A percentile compares a stretch with the other conserved stretches of the same genome.
Evolutionary conservation across 169 alveolate species (phyloP).

Genomic region (Eimeria praecox): DNA sequence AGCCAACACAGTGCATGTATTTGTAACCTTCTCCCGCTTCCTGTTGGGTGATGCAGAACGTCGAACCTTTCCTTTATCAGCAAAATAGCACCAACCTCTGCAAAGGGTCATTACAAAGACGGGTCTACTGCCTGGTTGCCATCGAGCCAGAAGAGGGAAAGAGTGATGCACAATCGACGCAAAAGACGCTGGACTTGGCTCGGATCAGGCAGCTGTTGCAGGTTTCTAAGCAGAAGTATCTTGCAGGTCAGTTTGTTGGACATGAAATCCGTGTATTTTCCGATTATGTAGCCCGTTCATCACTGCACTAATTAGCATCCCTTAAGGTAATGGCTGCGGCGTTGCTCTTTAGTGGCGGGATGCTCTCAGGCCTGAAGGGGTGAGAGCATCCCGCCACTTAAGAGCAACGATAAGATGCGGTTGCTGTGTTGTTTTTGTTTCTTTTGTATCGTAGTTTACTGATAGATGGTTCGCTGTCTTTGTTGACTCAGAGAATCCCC

Average conservation of each 20-base stretch:
- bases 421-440: too few species aligned
- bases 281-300: background rate
- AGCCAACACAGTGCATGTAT: background rate
- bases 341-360: background rate
- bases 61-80: constrained; percentile 69
- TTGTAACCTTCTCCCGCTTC: background rate
- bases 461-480: background rate
- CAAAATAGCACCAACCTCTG: constrained; percentile 69
- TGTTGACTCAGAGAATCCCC: constrained; percentile 43
- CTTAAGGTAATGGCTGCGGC: background rate
- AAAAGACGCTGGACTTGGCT: constrained; percentile 36
- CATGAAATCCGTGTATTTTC: background rate
- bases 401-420: background rate
- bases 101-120: constrained; percentile 63
- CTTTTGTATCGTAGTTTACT: background rate
- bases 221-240: constrained; percentile 26
- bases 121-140: constrained; percentile 63
- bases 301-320: background rate
- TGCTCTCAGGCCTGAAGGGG: background rate
- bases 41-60: constrained; percentile 16
- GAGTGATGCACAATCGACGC: background rate
- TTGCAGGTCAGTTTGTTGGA: background rate
- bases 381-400: background rate
- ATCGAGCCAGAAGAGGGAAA: constrained; percentile 39
- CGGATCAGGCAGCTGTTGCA: constrained; percentile 49